Conservation (phyloP, 2,329 filamentous ascomycete species). For the Arthrobotrys musiformis region DNA sequence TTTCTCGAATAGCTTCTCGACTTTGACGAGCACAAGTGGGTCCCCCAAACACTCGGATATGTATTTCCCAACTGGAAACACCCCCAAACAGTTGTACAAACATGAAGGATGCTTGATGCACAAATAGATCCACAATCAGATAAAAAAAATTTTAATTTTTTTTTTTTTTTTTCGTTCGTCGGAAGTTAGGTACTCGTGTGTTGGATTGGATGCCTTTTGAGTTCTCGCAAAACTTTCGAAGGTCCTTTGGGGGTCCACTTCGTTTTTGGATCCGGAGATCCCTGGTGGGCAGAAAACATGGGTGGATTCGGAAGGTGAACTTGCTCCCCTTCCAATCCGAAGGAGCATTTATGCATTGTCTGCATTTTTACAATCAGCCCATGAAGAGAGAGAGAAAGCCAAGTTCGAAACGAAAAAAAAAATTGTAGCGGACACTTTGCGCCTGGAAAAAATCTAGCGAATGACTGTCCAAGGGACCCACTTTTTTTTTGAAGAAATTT, state of each 20-base stretch:
- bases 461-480: slow-evolving; percentile 8
- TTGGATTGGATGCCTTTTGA: background rate
- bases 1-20: slow-evolving; percentile 18
- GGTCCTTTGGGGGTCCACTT: slow-evolving; percentile 5
- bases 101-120: background rate
- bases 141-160: slow-evolving; percentile 10
- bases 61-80: background rate
- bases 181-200: too few relatives aligned
- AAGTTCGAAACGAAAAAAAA: slow-evolving; percentile 3
- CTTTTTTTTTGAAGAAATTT: background rate
- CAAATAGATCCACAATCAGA: slow-evolving; percentile 15
- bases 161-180: background rate
- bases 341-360: slow-evolving; percentile 11
- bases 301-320: slow-evolving; percentile 39
- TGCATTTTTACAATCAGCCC: slow-evolving; percentile 18
- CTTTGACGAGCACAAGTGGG: slow-evolving; percentile 11
- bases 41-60: slow-evolving; percentile 6
- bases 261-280: background rate
- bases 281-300: background rate
- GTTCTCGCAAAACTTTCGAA: slow-evolving; percentile 7
- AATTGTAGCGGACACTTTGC: background rate
- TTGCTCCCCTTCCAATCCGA: slow-evolving; percentile 14
- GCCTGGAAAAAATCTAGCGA: slow-evolving; percentile 7
- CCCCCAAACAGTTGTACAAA: slow-evolving; percentile 27
- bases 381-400: too few relatives aligned